phyloP scores from a whole-genome alignment of 345 rosid genomes.

The Mallotus nudiflorus region DNA sequence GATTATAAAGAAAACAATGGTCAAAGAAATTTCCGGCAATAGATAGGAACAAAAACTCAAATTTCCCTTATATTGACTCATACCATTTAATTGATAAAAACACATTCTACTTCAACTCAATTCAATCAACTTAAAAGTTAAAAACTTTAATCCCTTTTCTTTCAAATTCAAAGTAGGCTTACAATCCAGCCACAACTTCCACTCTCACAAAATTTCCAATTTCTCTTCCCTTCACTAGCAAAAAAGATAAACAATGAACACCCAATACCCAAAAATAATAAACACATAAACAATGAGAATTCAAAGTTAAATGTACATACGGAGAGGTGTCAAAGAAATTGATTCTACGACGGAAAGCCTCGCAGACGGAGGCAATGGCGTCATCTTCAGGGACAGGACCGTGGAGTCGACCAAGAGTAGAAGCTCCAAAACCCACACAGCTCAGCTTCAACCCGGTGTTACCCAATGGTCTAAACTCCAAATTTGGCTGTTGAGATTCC shows the following conservation, averaged over 20 bases:
- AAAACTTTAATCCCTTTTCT: not conserved
- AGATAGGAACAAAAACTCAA: not conserved
- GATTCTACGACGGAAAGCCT: slow-evolving; percentile 79
- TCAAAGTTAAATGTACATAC: slow-evolving; percentile 34
- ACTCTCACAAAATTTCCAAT: too few relatives aligned
- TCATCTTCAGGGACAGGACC: slow-evolving; percentile 81
- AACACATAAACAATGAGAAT: not conserved
- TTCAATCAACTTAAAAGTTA: not conserved
- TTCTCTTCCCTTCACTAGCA: too few relatives aligned
- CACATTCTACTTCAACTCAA: too few relatives aligned
- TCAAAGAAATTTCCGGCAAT: not conserved
- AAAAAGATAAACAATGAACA: not conserved
- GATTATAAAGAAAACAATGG: not conserved
- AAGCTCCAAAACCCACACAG: slow-evolving; percentile 86
- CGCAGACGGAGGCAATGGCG: slow-evolving; percentile 75
- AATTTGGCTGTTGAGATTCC: slow-evolving; percentile 10
- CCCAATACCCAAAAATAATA: not conserved
- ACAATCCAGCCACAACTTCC: too few relatives aligned
- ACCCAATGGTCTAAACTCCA: slow-evolving; percentile 20
- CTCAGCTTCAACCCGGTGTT: slow-evolving; percentile 41
- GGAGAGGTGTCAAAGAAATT: slow-evolving; percentile 99
- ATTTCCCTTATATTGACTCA: not conserved
- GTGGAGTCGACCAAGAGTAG: slow-evolving; percentile 80
- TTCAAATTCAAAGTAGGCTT: too few relatives aligned
- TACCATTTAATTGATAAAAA: too few relatives aligned